Base-by-base conservation (phyloP, 2,329 filamentous ascomycete genomes). In the Fusarium paranaense region DNA sequence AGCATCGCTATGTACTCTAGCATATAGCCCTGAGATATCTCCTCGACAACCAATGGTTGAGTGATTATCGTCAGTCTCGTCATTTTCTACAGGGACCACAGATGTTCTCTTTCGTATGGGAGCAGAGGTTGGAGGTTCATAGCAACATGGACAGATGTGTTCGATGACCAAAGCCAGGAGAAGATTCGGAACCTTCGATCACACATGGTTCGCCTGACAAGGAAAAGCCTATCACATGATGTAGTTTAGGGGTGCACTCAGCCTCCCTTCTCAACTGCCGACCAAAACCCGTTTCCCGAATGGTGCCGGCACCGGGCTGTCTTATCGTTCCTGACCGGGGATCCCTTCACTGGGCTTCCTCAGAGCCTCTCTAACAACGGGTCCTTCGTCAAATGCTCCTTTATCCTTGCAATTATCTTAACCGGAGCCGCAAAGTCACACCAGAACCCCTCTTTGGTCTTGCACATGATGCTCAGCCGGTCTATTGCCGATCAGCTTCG, bases 371-470 rank as follows among this genome's bases (percentile, higher is more conserved):
- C 38, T 10, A 63, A 14, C 2, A 20, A 40, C 13, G 64, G 64
- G 30, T 68, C 64, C 6, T n/a, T 22, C 5, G 18, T 16, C 18
- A 69, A 8, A 10, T 63, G 30, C 4, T 42, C 40, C 2, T 35
- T 37, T 4, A 27, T n/a, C 47, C 61, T 27, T 9, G 14, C 33
- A 18, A 68, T 42, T 0, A 58, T 32, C 20, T 68, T 67, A 0
- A 32, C 2, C 1, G 69, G 62, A 13, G 47, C 57, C 5, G 67
- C 47, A 35, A 72, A 71, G 7, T 72, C 60, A 4, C 67, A 62
- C 67, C 67, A 71, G 13, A 71, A 71, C 0, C 69, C 63, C n/a
- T 61, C 67, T 14, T 66, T 60, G 0, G 27, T 32, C 50, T 54
- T 54, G 50, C 50, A 20, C 50, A 54, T 33, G 50, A 33, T 22